Base-by-base conservation (phyloP, 306 rosid species). In the Dalbergia cultrata region DNA sequence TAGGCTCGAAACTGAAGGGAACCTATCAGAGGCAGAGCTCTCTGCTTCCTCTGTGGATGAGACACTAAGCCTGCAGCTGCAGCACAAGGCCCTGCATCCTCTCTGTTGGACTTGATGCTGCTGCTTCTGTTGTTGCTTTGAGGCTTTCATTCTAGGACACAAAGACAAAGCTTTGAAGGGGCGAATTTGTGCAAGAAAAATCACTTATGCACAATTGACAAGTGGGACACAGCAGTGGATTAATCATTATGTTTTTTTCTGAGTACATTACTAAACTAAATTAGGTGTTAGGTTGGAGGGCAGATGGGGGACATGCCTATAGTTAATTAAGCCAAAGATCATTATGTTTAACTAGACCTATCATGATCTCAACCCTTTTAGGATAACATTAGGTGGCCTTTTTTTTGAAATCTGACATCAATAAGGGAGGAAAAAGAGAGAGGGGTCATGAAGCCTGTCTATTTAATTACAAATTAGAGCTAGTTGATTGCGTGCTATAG, bases 1-100 rank as follows among this genome's bases (percentile, higher is more conserved):
- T 8, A 93, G 85, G 79, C 91, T 91, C 22, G 99, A 95, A 16
- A 93, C 89, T 2, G 97, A 91, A 0, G 92, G 87, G 74, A 86
- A 90, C 83, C 90, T 83, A 5, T 90, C 88, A 5, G 97, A 92
- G 35, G 58, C 75, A 10, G 92, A 81, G 85, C 89, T 89, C 83
- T 89, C 97, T 41, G 89, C 82, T 87, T 95, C 97, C 67, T 91
- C 98, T 6, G 97, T 91, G 39, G 99, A 95, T 17, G 98, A 93
- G 53, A 91, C 92, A 34, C 99, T 93, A 21, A 86, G 78, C 84
- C 99, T 82, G 92, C 97, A 85, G 33, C 87, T 86, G 77, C 97
- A 91, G 75, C 99, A 93, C 86, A 95, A 81, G 45, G 92, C 92
- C 58, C 67, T 85, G 90, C 88, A 85, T 54, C 88, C 88, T 85